phyloP scores from a whole-genome alignment of 441 rosid genomes.

The Gossypium gossypioides region DNA sequence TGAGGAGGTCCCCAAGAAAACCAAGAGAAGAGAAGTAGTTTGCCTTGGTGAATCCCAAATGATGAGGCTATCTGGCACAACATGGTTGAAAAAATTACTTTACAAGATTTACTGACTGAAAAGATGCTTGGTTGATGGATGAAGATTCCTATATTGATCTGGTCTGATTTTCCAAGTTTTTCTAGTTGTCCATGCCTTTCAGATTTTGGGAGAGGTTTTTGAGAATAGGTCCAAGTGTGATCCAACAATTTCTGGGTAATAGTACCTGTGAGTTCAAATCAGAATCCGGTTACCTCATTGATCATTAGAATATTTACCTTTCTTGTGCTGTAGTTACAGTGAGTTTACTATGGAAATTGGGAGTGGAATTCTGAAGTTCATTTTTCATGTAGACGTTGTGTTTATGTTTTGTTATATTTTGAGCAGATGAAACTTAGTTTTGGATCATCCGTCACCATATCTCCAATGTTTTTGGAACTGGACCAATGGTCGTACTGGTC shows the following conservation, averaged over 20 bases:
- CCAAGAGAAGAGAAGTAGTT: neutral
- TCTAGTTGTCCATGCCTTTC: neutral
- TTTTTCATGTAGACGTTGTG: neutral
- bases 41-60: neutral
- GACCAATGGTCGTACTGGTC: too few species aligned
- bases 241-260: neutral
- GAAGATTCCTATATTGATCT: neutral
- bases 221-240: neutral
- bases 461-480: neutral
- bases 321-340: neutral
- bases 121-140: neutral
- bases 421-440: neutral
- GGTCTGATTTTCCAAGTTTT: neutral
- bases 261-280: neutral
- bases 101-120: neutral
- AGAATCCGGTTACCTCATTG: neutral
- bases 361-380: neutral
- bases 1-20: neutral
- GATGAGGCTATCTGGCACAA: neutral
- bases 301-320: neutral
- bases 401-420: neutral
- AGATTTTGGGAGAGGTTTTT: neutral
- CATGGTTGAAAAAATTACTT: neutral
- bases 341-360: neutral
- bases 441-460: neutral